Evolutionary conservation across 1,284 basidiomycete species (phyloP), one percentile per base, ranked within the genome.

Genomic region (Athelia sp.): DNA sequence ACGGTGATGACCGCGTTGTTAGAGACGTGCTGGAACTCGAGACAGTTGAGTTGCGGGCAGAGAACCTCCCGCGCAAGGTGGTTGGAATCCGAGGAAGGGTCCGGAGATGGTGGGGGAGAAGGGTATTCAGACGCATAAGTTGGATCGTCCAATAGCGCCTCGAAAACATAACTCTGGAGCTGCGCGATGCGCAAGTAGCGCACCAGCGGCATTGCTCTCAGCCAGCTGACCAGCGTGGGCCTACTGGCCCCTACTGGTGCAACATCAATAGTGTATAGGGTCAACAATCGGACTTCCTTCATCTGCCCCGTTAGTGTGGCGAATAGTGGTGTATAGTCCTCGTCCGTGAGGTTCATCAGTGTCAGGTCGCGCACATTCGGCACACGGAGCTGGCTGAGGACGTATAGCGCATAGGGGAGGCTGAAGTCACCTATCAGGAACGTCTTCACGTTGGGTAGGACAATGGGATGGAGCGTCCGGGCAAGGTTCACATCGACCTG

Each of bases 371-470:
- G 68, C 34, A 83, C 59, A 45, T 73, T 67, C 10, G 81, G 81
- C 3, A 79, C 78, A 21, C 62, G 54, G 47, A 87, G 64, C 42
- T 74, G 72, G 18, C 65, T 59, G 35, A 77, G 56, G 48, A 78
- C 55, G 56, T 68, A 75, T 45, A 66, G 56, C n/a, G 70, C 73
- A 59, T 75, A 82, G 2, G 55, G 40, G 36, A 71, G 57, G 51
- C 61, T 72, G 62, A 80, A 73, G 58, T 81, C 76, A 15, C 78
- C 78, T 15, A 86, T 54, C 24, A 76, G 65, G 13, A 87, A 64
- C 23, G 71, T 71, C 50, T 69, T 72, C 6, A 87, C 69, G 29
- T 68, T 55, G 8, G 65, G 68, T 43, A 84, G 70, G 2, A 59
- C 49, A 48, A 84, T 56, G 10, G 78, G 74, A 1, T 54, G 48